Percentiles rank a stretch among this genome's conserved stretches.
These are phyloP conservation scores for Claviceps sorghi DNA, from an alignment of 2,329 filamentous ascomycete species.

Conservation along the genomic window DNA sequence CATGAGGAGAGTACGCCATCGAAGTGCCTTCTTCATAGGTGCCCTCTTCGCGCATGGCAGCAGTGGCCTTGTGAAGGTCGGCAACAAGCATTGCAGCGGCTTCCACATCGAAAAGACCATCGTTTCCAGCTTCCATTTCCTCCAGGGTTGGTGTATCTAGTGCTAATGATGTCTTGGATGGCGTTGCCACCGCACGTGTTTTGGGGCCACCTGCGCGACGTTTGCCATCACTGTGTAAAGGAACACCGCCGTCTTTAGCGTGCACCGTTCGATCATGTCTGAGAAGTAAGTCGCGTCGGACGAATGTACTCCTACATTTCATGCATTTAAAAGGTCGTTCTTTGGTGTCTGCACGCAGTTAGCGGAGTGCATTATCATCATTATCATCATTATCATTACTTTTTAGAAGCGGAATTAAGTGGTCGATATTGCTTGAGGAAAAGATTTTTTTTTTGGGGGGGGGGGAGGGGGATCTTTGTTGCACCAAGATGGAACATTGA, in stretches of 20 bases:
- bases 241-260: constrained; percentile 90
- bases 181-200: constrained; percentile 44
- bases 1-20: constrained; percentile 60
- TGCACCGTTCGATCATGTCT: constrained; percentile 97
- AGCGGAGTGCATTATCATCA: too few relatives aligned
- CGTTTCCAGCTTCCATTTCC: constrained; percentile 81
- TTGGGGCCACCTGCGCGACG: constrained; percentile 60
- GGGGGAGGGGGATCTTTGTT: too few relatives aligned
- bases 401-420: constrained; percentile 1
- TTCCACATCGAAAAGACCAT: constrained; percentile 89
- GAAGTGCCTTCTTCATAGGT: constrained; percentile 43
- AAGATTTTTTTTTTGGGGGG: too few relatives aligned
- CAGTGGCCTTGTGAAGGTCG: constrained; percentile 86
- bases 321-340: constrained; percentile 97
- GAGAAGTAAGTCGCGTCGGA: constrained; percentile 87
- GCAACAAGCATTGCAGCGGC: constrained; percentile 97
- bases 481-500: background rate
- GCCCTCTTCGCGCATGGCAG: constrained; percentile 45
- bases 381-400: too few relatives aligned
- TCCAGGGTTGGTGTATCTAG: constrained; percentile 79
- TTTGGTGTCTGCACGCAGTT: constrained; percentile 63
- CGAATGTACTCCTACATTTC: constrained; percentile 97
- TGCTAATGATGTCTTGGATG: constrained; percentile 62
- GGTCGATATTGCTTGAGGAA: constrained; percentile 5
- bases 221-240: constrained; percentile 88